Percentiles rank a stretch among this genome's conserved stretches.
These are phyloP conservation scores for Incumbomyces delicatus DNA, from an alignment of 2,329 filamentous ascomycete genomes.

Conservation along the genomic window DNA sequence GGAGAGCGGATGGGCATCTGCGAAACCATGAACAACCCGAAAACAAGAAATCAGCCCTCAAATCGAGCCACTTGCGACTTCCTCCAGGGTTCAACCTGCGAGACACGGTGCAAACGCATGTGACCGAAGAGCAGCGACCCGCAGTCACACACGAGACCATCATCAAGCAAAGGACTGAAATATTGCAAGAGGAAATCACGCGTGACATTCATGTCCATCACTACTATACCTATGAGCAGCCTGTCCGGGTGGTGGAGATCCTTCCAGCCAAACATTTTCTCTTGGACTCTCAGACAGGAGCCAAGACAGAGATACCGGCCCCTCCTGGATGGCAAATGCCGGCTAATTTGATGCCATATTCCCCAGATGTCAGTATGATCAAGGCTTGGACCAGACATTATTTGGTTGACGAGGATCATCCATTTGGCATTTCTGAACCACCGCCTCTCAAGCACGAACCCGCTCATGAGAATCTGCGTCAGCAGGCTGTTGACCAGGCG, in stretches of 20 bases:
- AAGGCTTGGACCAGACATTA: slow-evolving; percentile 13
- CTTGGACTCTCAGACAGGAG: slow-evolving; percentile 14
- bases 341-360: slow-evolving; percentile 8
- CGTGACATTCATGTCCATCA: slow-evolving; percentile 30
- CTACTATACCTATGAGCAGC: slow-evolving; percentile 26
- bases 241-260: slow-evolving; percentile 26
- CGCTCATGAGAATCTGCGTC: neutral
- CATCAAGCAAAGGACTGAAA: slow-evolving; percentile 20
- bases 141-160: slow-evolving; percentile 28
- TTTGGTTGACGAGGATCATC: slow-evolving; percentile 18
- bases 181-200: slow-evolving; percentile 24
- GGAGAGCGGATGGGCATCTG: neutral
- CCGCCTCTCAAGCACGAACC: slow-evolving; percentile 8
- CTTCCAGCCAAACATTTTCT: slow-evolving; percentile 27
- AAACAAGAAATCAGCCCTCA: neutral
- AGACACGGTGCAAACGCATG: slow-evolving; percentile 13
- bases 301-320: slow-evolving; percentile 17
- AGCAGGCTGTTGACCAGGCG: neutral
- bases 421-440: slow-evolving; percentile 13
- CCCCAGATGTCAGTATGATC: slow-evolving; percentile 11
- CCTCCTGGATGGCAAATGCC: slow-evolving; percentile 18
- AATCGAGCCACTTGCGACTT: slow-evolving; percentile 6
- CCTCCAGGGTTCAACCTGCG: slow-evolving; percentile 12
- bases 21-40: neutral
- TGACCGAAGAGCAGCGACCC: slow-evolving; percentile 8